Evolutionary conservation across 2,329 filamentous ascomycete genomes (phyloP).

Genomic region (Diaporthe sp.): DNA sequence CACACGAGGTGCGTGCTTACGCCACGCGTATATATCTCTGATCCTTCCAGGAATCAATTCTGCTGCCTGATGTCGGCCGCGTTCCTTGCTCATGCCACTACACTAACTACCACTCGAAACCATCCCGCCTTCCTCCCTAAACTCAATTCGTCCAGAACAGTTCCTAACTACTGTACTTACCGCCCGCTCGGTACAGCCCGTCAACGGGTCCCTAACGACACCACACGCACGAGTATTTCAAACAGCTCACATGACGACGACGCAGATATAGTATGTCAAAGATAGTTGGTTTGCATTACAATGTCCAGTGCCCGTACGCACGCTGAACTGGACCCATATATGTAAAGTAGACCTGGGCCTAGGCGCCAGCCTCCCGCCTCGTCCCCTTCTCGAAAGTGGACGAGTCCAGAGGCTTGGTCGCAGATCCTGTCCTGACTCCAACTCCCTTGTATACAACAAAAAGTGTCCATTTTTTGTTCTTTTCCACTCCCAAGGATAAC

Average conservation of each 20-base stretch:
- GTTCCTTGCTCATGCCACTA: constrained; percentile 5
- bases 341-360: constrained; percentile 11
- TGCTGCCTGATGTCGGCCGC: constrained; percentile 28
- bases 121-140: neutral
- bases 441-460: constrained; percentile 21
- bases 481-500: constrained; percentile 13
- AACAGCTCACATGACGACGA: neutral
- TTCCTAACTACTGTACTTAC: neutral
- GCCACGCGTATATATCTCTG: neutral
- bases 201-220: too few species aligned
- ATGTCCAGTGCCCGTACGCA: constrained; percentile 16
- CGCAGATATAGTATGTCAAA: neutral
- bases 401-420: neutral
- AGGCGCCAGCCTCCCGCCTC: neutral
- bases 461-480: constrained; percentile 24
- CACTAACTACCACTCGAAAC: constrained; percentile 10
- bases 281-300: constrained; percentile 25
- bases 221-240: neutral
- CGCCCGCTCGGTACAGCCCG: neutral
- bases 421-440: constrained; percentile 17
- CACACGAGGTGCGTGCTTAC: neutral
- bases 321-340: constrained; percentile 4
- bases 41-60: constrained; percentile 29
- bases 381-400: constrained; percentile 8
- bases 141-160: neutral